A percentile compares a stretch with the other conserved stretches of the same genome.
These are phyloP conservation scores for Lepidium sativum DNA, from an alignment of 345 rosid genomes.

Conservation along the genomic window DNA sequence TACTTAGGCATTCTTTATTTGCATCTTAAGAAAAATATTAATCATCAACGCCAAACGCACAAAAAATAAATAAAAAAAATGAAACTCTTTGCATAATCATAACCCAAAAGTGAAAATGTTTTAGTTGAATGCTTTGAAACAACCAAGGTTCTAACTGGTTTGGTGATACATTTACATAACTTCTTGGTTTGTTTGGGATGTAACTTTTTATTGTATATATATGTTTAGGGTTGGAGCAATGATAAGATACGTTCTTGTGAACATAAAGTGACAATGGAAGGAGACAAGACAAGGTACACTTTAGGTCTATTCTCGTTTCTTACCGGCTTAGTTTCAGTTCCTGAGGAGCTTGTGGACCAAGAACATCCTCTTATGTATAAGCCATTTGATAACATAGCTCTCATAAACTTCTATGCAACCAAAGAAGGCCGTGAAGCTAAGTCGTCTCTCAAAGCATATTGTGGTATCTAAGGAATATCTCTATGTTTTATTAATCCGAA, in stretches of 20 bases:
- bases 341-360: conserved; percentile 19
- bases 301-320: conserved; percentile 25
- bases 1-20: too few relatives aligned
- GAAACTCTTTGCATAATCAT: too few relatives aligned
- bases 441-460: conserved; percentile 27
- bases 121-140: neutral
- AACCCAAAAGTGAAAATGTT: too few relatives aligned
- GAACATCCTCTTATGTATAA: conserved; percentile 22
- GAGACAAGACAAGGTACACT: conserved; percentile 31
- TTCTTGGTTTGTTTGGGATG: neutral
- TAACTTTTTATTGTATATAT: neutral
- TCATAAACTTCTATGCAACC: conserved; percentile 24
- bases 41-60: too few relatives aligned
- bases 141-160: too few relatives aligned
- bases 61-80: too few relatives aligned
- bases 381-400: conserved; percentile 23
- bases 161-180: neutral
- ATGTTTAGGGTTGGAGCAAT: conserved; percentile 35
- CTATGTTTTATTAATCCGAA: too few relatives aligned
- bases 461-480: conserved; percentile 19
- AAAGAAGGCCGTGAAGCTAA: conserved; percentile 18
- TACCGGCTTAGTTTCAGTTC: conserved; percentile 2
- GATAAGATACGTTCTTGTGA: conserved; percentile 26
- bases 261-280: conserved; percentile 36
- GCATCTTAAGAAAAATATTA: too few relatives aligned